Conservation (phyloP, 192 early-diverging fungal species). For the Gonapodya sp. region DNA sequence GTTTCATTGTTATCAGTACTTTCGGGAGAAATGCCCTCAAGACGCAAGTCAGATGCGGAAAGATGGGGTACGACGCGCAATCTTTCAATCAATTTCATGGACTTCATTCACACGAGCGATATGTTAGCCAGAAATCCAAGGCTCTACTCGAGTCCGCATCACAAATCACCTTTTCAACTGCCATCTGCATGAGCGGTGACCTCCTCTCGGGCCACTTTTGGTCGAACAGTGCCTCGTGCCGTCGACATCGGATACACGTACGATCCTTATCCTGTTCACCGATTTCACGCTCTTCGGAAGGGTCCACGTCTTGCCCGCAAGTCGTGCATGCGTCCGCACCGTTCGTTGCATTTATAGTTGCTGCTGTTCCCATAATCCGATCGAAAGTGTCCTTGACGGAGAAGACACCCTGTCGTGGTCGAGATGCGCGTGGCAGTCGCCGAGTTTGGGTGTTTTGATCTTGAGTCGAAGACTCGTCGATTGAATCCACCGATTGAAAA, state of each 20-base stretch:
- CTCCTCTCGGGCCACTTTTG: slow-evolving; percentile 4
- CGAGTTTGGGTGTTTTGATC: not conserved
- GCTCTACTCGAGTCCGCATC: not conserved
- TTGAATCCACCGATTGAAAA: slow-evolving; percentile 2
- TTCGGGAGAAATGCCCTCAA: not conserved
- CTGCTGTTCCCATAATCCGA: not conserved
- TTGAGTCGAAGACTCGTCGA: slow-evolving; percentile 2
- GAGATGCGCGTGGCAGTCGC: not conserved
- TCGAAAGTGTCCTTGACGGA: slow-evolving; percentile 1
- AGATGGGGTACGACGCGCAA: not conserved
- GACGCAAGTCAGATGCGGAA: not conserved
- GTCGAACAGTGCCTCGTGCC: not conserved
- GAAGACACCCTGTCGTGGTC: not conserved
- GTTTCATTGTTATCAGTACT: too few relatives aligned
- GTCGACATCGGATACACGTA: not conserved
- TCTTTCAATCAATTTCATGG: not conserved
- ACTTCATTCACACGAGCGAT: not conserved
- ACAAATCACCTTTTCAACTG: not conserved
- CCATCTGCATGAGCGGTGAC: not conserved
- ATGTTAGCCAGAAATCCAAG: not conserved
- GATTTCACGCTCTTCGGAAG: not conserved
- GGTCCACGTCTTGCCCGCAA: not conserved
- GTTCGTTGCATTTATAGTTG: not conserved
- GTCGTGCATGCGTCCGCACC: not conserved
- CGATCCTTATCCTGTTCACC: not conserved